These are phyloP conservation scores for Novymonas esmeraldas DNA, from an alignment of 208 protist genomes.

Conservation along the genomic window DNA sequence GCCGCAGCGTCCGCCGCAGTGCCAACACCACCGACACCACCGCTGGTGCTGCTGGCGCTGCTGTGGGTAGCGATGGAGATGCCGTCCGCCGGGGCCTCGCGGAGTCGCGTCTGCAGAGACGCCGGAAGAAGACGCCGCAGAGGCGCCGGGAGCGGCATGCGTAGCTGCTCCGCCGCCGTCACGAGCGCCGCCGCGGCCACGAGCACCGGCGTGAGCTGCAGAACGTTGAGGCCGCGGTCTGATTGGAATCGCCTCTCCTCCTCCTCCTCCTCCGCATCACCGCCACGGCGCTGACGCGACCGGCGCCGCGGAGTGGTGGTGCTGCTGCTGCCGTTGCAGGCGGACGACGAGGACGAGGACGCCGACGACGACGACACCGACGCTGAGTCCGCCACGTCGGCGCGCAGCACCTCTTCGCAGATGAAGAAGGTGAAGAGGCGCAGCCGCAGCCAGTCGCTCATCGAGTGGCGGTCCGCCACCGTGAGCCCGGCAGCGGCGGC, in stretches of 20 bases:
- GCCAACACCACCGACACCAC: background rate
- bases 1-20: background rate
- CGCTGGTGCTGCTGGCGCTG: background rate
- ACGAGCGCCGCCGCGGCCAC: conserved; percentile 50
- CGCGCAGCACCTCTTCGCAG: conserved; percentile 49
- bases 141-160: conserved; percentile 42
- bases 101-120: conserved; percentile 22
- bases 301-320: background rate
- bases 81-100: background rate
- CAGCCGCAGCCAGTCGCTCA: conserved; percentile 39
- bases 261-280: background rate
- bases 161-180: conserved; percentile 43
- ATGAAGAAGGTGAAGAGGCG: conserved; percentile 39
- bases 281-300: background rate
- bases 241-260: conserved; percentile 2
- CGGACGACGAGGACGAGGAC: conserved; percentile 4
- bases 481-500: background rate
- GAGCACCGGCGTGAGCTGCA: conserved; percentile 32
- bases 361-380: conserved; percentile 2
- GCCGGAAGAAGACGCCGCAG: conserved; percentile 40
- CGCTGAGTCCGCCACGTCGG: conserved; percentile 4
- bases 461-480: conserved; percentile 6
- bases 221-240: conserved; percentile 13
- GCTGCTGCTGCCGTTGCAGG: conserved; percentile 2
- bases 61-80: background rate